phyloP scores from a whole-genome alignment of 495 filamentous ascomycete species.

The Hypoxylon rickii region DNA sequence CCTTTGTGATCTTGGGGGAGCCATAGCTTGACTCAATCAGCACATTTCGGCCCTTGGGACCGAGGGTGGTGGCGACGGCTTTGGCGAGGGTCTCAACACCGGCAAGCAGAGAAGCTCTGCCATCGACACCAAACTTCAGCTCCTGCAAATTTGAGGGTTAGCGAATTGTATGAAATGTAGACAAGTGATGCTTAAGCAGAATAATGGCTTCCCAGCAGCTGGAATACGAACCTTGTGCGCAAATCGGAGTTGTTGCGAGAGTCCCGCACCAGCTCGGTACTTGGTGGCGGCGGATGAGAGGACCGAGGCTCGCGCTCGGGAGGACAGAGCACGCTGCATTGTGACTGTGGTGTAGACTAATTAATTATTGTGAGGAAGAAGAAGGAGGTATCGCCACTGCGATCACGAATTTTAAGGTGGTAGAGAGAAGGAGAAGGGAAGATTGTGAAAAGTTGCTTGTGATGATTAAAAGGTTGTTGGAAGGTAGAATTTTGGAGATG shows the following conservation, averaged over 20 bases:
- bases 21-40: conserved; percentile 97
- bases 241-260: conserved; percentile 83
- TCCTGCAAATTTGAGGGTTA: conserved; percentile 61
- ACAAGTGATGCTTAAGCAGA: conserved; percentile 18
- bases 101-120: conserved; percentile 80
- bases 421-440: conserved; percentile 5
- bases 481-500: conserved; percentile 25
- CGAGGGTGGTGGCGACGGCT: conserved; percentile 94
- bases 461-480: conserved; percentile 13
- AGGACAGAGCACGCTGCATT: conserved; percentile 77
- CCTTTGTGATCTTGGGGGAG: conserved; percentile 99
- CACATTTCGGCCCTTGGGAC: conserved; percentile 97
- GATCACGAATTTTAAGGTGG: conserved; percentile 3
- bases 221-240: conserved; percentile 81
- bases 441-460: conserved; percentile 3
- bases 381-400: conserved; percentile 33
- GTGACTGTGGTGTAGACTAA: conserved; percentile 34
- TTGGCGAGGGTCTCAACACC: conserved; percentile 97
- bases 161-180: conserved; percentile 12
- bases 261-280: conserved; percentile 57
- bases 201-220: not conserved
- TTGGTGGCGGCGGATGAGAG: conserved; percentile 64
- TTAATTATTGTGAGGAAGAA: conserved; percentile 38
- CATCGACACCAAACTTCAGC: conserved; percentile 97
- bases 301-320: conserved; percentile 68